Conservation (phyloP, 345 rosid genomes). For the Eucalyptus cloeziana region DNA sequence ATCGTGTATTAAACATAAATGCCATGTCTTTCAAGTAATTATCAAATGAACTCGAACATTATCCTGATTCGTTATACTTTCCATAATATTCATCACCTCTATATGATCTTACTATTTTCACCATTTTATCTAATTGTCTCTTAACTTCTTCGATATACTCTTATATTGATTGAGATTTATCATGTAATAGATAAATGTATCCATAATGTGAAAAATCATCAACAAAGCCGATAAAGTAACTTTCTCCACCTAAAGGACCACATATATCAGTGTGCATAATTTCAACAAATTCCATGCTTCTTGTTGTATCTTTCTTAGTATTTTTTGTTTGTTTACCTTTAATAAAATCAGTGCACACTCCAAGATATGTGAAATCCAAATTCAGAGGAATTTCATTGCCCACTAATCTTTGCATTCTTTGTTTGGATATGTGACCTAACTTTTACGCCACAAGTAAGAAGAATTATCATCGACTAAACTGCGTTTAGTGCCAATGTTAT, state of each 20-base stretch:
- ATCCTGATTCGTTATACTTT: rapidly evolving
- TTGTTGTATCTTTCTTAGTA: background rate
- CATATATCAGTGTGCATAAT: background rate
- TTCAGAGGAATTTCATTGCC: background rate
- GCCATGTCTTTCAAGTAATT: no score
- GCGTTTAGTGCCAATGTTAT: background rate
- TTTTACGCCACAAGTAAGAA: background rate
- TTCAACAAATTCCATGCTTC: background rate
- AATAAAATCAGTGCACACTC: background rate
- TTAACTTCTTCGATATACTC: no score
- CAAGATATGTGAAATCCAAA: background rate
- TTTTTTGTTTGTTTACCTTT: background rate
- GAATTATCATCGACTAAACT: background rate
- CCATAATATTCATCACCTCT: no score
- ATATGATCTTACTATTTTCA: no score
- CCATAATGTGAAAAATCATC: no score
- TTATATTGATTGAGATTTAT: no score
- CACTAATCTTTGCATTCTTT: background rate
- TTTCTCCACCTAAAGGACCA: background rate
- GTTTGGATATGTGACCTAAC: background rate
- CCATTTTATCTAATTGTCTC: no score
- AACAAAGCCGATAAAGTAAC: no score
- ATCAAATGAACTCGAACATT: no score
- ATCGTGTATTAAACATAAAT: rapidly evolving
- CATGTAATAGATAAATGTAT: rapidly evolving